Base-by-base conservation (phyloP, 2,329 filamentous ascomycete genomes). In the Sarocladium strictum region DNA sequence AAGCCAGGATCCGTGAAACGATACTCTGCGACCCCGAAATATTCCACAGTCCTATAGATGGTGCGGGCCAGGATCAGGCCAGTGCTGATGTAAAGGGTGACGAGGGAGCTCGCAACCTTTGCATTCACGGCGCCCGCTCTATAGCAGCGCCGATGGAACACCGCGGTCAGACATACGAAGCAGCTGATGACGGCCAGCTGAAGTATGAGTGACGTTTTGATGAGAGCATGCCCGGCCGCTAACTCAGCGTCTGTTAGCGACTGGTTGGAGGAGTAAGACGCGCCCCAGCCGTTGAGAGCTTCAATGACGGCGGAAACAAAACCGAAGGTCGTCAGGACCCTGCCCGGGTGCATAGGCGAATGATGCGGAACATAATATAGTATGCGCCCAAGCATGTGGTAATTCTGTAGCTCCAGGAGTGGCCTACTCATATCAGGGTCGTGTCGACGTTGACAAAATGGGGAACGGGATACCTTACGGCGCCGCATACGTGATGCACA, bases 361-460 rank as follows among this genome's bases (percentile, higher is more conserved):
- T 79, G 73, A 62, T 84, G 80, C 0, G 82, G 82, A 2, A 83
- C 72, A 50, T 65, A 79, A 64, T 79, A 80, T 19, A 86, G 71
- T 12, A 83, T 72, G 3, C 81, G 76, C 2, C 78, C 78, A 23
- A 86, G 76, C 54, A 84, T 75, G 60, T 83, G 76, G 65, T 85
- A 86, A 62, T 85, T 84, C 54, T 79, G 75, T 2, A 82, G 72
- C 53, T 83, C 81, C 38, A 84, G 76, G 2, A 85, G 71, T 0
- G 83, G 83, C 15, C 77, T 78, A 15, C n/a, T n/a, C 6, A 38
- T 38, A 9, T 32, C 29, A 38, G 17, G 15, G 15, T 38, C 35
- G 9, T n/a, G n/a, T 38, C 12, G 9, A 38, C 14, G 19, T 41
- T 7, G 29, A 32, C 12, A 24, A 19, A 53, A 10, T 41, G 7